Percentiles rank a stretch among this genome's conserved stretches.
Evolutionary conservation across 2,329 filamentous ascomycete species (phyloP).

Genomic region (Trichoderma endophyticum): DNA sequence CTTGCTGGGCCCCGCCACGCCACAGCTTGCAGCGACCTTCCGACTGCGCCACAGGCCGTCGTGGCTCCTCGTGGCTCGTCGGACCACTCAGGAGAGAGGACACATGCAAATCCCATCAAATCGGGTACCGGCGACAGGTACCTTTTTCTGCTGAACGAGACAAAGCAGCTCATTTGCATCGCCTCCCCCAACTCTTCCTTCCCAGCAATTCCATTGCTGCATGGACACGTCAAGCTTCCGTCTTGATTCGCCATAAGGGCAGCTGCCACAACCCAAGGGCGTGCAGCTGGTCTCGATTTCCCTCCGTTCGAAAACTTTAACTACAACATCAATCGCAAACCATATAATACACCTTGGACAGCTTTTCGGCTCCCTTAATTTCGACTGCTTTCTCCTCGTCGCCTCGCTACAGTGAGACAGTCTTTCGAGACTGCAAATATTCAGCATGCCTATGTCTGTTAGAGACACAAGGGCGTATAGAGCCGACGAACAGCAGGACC

Average conservation of each 20-base stretch:
- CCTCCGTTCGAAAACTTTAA: background rate
- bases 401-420: conserved; percentile 24
- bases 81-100: conserved; percentile 15
- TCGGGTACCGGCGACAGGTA: background rate
- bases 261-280: background rate
- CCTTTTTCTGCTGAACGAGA: background rate
- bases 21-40: background rate
- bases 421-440: conserved; percentile 28
- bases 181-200: conserved; percentile 10
- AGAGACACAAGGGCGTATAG: conserved; percentile 40
- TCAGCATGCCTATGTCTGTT: conserved; percentile 35
- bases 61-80: conserved; percentile 1
- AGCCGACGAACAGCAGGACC: conserved; percentile 36
- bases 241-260: background rate
- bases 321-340: background rate
- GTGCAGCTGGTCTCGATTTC: conserved; percentile 1
- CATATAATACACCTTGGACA: background rate
- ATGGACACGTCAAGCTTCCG: conserved; percentile 4
- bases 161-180: conserved; percentile 15
- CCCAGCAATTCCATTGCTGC: conserved; percentile 13
- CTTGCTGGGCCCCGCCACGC: conserved; percentile 17
- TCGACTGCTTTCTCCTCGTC: background rate
- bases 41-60: conserved; percentile 12
- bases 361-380: background rate
- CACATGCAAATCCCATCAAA: conserved; percentile 9